Evolutionary conservation across 192 early-diverging fungal species (phyloP).

Genomic region (Coemansia sp.): DNA sequence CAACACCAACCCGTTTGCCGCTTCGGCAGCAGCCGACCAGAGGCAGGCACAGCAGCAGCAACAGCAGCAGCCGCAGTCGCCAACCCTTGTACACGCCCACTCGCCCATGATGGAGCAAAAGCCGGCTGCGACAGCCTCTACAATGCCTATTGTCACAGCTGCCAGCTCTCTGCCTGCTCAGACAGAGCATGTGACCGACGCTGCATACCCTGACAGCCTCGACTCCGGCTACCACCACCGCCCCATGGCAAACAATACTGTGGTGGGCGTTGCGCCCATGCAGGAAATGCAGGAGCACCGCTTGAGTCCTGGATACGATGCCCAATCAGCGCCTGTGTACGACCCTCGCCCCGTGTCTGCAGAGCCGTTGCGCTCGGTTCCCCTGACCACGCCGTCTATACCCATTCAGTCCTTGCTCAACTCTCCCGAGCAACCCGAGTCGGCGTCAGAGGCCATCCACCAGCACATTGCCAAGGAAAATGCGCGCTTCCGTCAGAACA

Average conservation of each 20-base stretch:
- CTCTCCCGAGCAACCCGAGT: conserved; percentile 23
- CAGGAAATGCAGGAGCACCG: conserved; percentile 50
- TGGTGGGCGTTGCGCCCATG: conserved; percentile 16
- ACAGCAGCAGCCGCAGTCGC: conserved; percentile 25
- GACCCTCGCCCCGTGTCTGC: conserved; percentile 8
- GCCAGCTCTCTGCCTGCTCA: conserved; percentile 12
- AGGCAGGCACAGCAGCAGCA: conserved; percentile 1
- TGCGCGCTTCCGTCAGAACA: conserved; percentile 43
- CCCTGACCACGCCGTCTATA: conserved; percentile 20
- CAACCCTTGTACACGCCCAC: conserved; percentile 26
- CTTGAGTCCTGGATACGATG: conserved; percentile 11
- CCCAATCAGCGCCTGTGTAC: conserved; percentile 7
- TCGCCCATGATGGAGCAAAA: conserved; percentile 33
- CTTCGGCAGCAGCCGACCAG: conserved; percentile 11
- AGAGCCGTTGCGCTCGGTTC: not conserved
- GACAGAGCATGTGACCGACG: conserved; percentile 30
- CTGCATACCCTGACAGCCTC: conserved; percentile 15
- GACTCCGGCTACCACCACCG: conserved; percentile 18
- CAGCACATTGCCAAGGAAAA: conserved; percentile 52
- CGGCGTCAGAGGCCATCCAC: conserved; percentile 23
- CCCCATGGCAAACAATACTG: conserved; percentile 8
- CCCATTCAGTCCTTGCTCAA: conserved; percentile 51
- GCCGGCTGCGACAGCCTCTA: not conserved
- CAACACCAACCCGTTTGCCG: conserved; percentile 17
- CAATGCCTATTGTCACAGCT: conserved; percentile 9